phyloP scores from a whole-genome alignment of 495 filamentous ascomycete genomes.

The Mycothermus thermophilus region DNA sequence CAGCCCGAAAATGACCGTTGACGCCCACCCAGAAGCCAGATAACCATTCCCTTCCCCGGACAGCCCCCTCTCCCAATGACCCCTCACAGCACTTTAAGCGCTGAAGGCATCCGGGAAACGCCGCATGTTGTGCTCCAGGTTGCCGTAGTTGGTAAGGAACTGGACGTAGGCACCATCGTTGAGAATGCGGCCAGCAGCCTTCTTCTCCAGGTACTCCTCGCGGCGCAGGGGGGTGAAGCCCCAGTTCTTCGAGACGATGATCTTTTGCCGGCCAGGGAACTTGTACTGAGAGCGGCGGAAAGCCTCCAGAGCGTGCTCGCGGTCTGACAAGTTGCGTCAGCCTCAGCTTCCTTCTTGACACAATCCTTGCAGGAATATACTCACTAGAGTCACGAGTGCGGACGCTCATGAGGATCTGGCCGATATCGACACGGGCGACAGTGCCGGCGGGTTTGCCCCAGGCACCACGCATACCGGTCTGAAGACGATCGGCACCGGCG shows the following conservation, averaged over 20 bases:
- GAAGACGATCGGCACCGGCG: slow-evolving; percentile 98
- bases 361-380: slow-evolving; percentile 20
- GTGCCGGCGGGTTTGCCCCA: slow-evolving; percentile 98
- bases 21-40: slow-evolving; percentile 22
- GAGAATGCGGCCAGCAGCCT: slow-evolving; percentile 76
- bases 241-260: slow-evolving; percentile 99
- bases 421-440: slow-evolving; percentile 98
- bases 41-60: slow-evolving; percentile 24
- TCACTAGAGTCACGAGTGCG: slow-evolving; percentile 80
- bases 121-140: slow-evolving; percentile 71
- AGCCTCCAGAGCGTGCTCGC: slow-evolving; percentile 88
- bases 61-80: slow-evolving; percentile 5
- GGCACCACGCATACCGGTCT: slow-evolving; percentile 99
- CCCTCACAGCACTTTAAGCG: slow-evolving; percentile 24
- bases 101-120: slow-evolving; percentile 86
- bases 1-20: slow-evolving; percentile 22
- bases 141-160: slow-evolving; percentile 87
- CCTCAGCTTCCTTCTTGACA: too few species aligned
- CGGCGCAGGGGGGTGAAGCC: slow-evolving; percentile 96
- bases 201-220: slow-evolving; percentile 89
- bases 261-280: slow-evolving; percentile 99
- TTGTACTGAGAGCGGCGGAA: slow-evolving; percentile 98
- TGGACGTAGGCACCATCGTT: slow-evolving; percentile 98
- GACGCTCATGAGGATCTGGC: slow-evolving; percentile 93
- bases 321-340: slow-evolving; percentile 42